These are phyloP conservation scores for Falciphora oryzae DNA, from an alignment of 2,329 filamentous ascomycete genomes.

Conservation along the genomic window DNA sequence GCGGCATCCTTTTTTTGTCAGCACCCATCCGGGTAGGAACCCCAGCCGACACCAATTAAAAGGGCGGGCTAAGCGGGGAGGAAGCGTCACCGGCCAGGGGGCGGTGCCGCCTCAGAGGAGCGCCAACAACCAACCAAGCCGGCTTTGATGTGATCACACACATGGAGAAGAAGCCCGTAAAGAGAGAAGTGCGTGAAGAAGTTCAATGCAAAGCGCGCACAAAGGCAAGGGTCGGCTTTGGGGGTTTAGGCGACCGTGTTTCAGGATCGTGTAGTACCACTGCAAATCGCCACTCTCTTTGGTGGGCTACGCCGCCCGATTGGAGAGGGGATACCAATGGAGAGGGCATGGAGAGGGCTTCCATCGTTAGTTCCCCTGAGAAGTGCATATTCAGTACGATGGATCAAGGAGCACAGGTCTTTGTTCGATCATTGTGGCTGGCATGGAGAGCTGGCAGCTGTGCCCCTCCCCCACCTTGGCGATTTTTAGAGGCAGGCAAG, in stretches of 20 bases:
- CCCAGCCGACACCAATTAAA: neutral
- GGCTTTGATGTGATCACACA: neutral
- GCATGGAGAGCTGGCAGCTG: neutral
- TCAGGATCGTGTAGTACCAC: neutral
- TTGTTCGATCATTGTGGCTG: neutral
- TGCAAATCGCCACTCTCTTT: neutral
- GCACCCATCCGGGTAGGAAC: too few relatives aligned
- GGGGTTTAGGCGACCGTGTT: neutral
- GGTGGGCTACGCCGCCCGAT: neutral
- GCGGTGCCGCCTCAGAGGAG: too few relatives aligned
- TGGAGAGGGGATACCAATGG: neutral
- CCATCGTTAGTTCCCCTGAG: neutral
- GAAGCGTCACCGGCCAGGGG: too few relatives aligned
- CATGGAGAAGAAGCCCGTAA: neutral
- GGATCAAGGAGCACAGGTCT: neutral
- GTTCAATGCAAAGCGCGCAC: neutral
- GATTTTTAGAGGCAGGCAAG: too few relatives aligned
- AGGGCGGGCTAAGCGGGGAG: neutral
- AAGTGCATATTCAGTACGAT: neutral
- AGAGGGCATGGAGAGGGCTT: neutral
- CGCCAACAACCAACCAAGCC: neutral
- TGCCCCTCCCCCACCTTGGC: neutral
- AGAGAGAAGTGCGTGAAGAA: neutral
- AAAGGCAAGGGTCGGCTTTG: neutral
- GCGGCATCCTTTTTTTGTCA: too few relatives aligned